Conservation (phyloP, 441 rosid genomes). For the Biscutella auriculata region DNA sequence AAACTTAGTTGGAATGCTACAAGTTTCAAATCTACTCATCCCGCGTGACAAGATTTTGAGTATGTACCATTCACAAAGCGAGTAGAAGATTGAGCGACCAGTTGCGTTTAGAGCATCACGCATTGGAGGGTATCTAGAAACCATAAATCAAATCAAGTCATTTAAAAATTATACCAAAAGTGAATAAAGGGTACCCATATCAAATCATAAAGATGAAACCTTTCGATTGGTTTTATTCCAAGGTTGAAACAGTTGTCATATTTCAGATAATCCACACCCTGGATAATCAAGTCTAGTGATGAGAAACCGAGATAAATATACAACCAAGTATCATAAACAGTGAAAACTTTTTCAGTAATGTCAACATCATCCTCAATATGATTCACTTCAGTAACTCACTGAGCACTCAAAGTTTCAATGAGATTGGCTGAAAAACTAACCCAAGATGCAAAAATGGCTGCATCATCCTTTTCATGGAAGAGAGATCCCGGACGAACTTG, state of each 20-base stretch:
- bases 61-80: conserved; percentile 85
- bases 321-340: background rate
- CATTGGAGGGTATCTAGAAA: conserved; percentile 87
- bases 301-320: background rate
- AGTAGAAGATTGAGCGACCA: conserved; percentile 61
- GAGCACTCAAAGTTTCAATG: background rate
- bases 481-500: conserved; percentile 95
- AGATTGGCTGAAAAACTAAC: conserved; percentile 37
- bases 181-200: conserved; percentile 12
- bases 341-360: background rate
- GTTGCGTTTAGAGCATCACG: conserved; percentile 70
- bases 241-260: conserved; percentile 92
- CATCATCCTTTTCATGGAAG: conserved; percentile 71
- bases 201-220: conserved; percentile 31
- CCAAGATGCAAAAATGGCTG: conserved; percentile 79
- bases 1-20: background rate
- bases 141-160: conserved; percentile 8
- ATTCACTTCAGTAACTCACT: background rate
- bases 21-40: background rate
- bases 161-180: background rate
- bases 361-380: background rate
- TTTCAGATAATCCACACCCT: conserved; percentile 93
- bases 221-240: conserved; percentile 56
- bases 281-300: conserved; percentile 3
- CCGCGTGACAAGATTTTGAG: background rate